phyloP scores from a whole-genome alignment of 768 basidiomycete genomes.

The Phaeolepiota aurea region DNA sequence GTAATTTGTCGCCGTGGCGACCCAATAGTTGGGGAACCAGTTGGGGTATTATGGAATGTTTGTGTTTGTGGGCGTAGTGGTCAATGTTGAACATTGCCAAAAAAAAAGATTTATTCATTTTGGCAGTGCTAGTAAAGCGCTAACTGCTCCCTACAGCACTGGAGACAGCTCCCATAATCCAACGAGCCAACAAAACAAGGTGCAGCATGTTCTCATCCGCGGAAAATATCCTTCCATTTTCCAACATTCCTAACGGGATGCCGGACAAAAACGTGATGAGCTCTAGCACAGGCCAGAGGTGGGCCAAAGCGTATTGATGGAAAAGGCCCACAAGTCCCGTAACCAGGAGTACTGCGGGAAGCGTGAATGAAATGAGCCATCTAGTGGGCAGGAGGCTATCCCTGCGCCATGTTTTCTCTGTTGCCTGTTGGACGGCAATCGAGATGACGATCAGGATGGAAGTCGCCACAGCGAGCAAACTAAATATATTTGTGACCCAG shows the following conservation, averaged over 20 bases:
- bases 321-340: conserved; percentile 11
- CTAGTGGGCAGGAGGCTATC: conserved; percentile 12
- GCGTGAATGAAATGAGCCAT: conserved; percentile 11
- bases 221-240: conserved; percentile 15
- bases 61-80: too few relatives aligned
- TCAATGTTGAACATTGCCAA: too few relatives aligned
- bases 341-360: conserved; percentile 10
- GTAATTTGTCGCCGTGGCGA: too few relatives aligned
- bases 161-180: conserved; percentile 19
- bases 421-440: conserved; percentile 9
- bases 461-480: conserved; percentile 5
- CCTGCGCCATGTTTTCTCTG: conserved; percentile 13
- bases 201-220: conserved; percentile 16
- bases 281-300: conserved; percentile 17
- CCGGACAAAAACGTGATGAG: conserved; percentile 16
- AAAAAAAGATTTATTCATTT: background rate
- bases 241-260: conserved; percentile 16
- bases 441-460: conserved; percentile 8
- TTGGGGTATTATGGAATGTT: too few relatives aligned
- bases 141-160: conserved; percentile 14
- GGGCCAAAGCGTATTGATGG: conserved; percentile 2
- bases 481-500: conserved; percentile 16
- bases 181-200: conserved; percentile 16
- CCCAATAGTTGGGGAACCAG: too few relatives aligned
- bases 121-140: too few relatives aligned